Evolutionary conservation across 352 stramenopile species (phyloP).

Genomic region (Pythium aristosporum): DNA sequence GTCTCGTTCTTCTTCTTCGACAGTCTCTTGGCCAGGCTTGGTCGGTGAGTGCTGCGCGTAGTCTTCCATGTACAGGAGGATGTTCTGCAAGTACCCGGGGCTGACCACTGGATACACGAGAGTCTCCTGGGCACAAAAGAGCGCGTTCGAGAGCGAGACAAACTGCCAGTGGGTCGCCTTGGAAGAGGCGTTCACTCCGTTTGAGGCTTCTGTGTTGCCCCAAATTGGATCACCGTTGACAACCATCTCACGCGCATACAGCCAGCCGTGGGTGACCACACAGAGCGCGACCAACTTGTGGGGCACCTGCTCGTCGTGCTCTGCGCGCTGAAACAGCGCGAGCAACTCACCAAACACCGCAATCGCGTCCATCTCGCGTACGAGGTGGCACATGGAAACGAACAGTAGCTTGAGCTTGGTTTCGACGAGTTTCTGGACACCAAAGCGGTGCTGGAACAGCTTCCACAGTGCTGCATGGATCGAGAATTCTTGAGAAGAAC

Average conservation of each 20-base stretch:
- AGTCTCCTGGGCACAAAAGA: conserved; percentile 69
- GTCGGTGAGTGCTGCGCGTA: conserved; percentile 44
- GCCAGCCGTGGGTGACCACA: conserved; percentile 54
- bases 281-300: conserved; percentile 55
- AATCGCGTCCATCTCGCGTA: conserved; percentile 50
- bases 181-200: conserved; percentile 14
- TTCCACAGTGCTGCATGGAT: conserved; percentile 46
- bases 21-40: conserved; percentile 8
- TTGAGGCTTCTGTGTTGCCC: conserved; percentile 6
- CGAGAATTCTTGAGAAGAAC: conserved; percentile 21
- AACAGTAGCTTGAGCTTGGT: conserved; percentile 65
- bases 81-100: conserved; percentile 54
- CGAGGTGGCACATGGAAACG: conserved; percentile 54
- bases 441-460: conserved; percentile 51
- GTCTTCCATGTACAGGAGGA: conserved; percentile 49
- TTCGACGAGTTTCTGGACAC: conserved; percentile 50
- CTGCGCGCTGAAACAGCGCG: conserved; percentile 35
- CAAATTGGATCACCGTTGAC: conserved; percentile 37
- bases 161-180: conserved; percentile 64
- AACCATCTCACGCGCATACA: conserved; percentile 66
- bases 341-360: conserved; percentile 73
- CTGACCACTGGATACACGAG: conserved; percentile 70
- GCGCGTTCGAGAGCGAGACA: conserved; percentile 43
- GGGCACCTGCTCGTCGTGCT: conserved; percentile 37
- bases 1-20: neutral